Conservation (phyloP, 805 yeast genomes). For the Lachancea kluyveri region DNA sequence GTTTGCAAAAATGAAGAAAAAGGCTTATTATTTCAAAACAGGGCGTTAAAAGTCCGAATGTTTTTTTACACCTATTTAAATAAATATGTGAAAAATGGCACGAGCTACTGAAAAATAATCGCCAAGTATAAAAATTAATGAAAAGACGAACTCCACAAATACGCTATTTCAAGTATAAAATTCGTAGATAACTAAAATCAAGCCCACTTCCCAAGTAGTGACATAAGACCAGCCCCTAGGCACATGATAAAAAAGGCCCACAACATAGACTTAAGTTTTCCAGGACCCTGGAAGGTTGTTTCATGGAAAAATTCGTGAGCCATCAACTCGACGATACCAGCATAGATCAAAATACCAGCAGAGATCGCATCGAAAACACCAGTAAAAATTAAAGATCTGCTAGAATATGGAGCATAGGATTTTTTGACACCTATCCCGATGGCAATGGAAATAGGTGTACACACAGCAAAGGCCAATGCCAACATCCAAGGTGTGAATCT, state of each 20-base stretch:
- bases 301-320: slow-evolving; percentile 63
- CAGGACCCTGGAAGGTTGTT: slow-evolving; percentile 54
- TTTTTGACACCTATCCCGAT: slow-evolving; percentile 72
- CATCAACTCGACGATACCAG: slow-evolving; percentile 73
- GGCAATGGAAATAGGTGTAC: slow-evolving; percentile 72
- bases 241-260: slow-evolving; percentile 49
- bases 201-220: slow-evolving; percentile 71
- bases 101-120: too few relatives aligned
- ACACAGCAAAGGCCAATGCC: slow-evolving; percentile 44
- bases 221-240: slow-evolving; percentile 72
- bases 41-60: too few relatives aligned
- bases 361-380: slow-evolving; percentile 74
- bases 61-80: too few relatives aligned
- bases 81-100: too few relatives aligned
- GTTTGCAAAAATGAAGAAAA: too few relatives aligned
- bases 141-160: too few relatives aligned
- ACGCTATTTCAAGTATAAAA: too few relatives aligned
- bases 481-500: slow-evolving; percentile 50
- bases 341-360: slow-evolving; percentile 71
- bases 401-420: slow-evolving; percentile 52
- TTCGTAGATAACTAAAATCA: too few relatives aligned
- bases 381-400: slow-evolving; percentile 54
- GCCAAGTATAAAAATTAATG: too few relatives aligned
- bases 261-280: slow-evolving; percentile 45
- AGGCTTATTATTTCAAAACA: too few relatives aligned